phyloP scores from a whole-genome alignment of 148 eudicot genomes.

The Dianthus caryophyllus region DNA sequence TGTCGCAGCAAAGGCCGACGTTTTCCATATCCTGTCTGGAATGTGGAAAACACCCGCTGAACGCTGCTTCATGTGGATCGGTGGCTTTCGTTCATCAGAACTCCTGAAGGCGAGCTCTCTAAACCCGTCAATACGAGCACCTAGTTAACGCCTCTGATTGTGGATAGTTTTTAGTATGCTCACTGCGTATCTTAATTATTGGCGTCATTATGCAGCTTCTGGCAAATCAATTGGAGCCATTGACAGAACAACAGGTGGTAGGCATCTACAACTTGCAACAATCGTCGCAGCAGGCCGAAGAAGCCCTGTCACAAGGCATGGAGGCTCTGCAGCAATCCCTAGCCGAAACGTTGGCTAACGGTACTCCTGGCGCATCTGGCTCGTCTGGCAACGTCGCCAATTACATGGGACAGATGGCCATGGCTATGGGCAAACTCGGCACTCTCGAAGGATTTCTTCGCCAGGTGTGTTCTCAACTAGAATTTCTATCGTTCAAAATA shows the following conservation, averaged over 20 bases:
- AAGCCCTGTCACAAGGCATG: constrained; percentile 97
- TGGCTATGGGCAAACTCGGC: constrained; percentile 99
- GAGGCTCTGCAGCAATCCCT: constrained; percentile 91
- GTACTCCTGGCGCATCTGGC: constrained; percentile 54
- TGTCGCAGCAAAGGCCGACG: constrained; percentile 83
- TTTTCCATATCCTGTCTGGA: constrained; percentile 88
- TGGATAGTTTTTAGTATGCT: too few relatives aligned
- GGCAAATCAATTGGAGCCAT: constrained; percentile 75
- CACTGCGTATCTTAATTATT: too few relatives aligned
- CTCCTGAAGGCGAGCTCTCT: constrained; percentile 86
- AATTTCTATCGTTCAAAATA: too few relatives aligned
- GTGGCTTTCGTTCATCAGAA: constrained; percentile 94
- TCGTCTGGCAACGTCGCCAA: constrained; percentile 87
- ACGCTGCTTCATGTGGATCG: constrained; percentile 97
- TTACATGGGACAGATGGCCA: constrained; percentile 99
- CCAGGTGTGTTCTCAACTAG: constrained; percentile 48
- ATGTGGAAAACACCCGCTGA: constrained; percentile 99
- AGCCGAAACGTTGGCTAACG: constrained; percentile 76
- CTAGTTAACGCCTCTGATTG: too few relatives aligned
- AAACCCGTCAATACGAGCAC: too few relatives aligned
- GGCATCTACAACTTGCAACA: constrained; percentile 76
- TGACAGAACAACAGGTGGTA: constrained; percentile 81
- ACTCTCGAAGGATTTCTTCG: constrained; percentile 89
- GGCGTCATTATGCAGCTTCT: constrained; percentile 56
- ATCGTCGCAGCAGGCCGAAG: constrained; percentile 90